Evolutionary conservation across 2,329 filamentous ascomycete genomes (phyloP).

Genomic region (Trichoderma sp.): DNA sequence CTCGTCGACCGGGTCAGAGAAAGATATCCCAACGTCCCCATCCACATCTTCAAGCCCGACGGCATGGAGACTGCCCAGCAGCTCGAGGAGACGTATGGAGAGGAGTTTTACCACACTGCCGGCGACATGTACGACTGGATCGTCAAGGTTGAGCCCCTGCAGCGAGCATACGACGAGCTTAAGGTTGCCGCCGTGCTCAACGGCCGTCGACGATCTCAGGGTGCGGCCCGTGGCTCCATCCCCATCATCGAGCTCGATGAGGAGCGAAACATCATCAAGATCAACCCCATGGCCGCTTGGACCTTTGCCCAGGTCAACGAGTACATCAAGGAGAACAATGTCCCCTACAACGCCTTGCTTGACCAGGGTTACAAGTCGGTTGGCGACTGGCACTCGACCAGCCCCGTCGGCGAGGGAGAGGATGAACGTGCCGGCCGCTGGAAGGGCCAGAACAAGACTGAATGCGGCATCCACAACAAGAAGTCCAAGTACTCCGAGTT

Average conservation of each 20-base stretch:
- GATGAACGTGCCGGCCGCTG: conserved; percentile 95
- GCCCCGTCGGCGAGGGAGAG: conserved; percentile 83
- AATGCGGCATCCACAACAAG: conserved; percentile 99
- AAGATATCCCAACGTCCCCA: conserved; percentile 72
- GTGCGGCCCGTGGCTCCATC: conserved; percentile 85
- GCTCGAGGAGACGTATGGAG: conserved; percentile 80
- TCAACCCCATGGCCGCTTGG: conserved; percentile 97
- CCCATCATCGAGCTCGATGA: conserved; percentile 88
- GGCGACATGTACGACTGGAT: conserved; percentile 93
- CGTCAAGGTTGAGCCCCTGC: conserved; percentile 94
- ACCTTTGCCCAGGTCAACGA: conserved; percentile 82
- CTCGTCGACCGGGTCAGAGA: conserved; percentile 72
- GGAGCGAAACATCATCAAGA: conserved; percentile 87
- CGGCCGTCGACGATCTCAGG: conserved; percentile 86
- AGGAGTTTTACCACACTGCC: conserved; percentile 79
- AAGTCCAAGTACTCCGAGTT: conserved; percentile 89
- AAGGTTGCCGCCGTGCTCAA: conserved; percentile 89
- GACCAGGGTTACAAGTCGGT: conserved; percentile 97
- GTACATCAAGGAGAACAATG: conserved; percentile 81
- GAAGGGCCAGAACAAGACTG: conserved; percentile 94
- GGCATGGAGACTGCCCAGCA: conserved; percentile 69
- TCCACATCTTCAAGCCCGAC: conserved; percentile 88
- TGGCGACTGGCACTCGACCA: conserved; percentile 97
- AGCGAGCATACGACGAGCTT: conserved; percentile 84
- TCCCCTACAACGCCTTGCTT: conserved; percentile 90